Evolutionary conservation across 495 filamentous ascomycete genomes (phyloP).

Genomic region (Astrocystis sublimbata): DNA sequence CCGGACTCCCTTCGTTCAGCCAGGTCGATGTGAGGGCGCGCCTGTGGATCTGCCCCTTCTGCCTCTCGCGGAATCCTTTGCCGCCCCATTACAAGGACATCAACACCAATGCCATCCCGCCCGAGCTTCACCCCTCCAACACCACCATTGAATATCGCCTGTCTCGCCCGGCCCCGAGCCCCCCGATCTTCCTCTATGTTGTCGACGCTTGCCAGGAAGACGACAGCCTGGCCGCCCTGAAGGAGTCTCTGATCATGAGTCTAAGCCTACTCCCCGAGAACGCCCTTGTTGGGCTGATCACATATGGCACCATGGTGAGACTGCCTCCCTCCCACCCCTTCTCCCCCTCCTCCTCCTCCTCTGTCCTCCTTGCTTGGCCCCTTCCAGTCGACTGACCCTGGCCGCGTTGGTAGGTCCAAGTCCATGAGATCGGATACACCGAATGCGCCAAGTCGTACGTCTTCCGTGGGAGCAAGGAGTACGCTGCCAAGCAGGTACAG

Average conservation of each 20-base stretch:
- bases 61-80: constrained; percentile 89
- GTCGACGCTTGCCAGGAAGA: constrained; percentile 99
- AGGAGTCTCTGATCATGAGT: constrained; percentile 96
- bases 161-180: constrained; percentile 85
- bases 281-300: constrained; percentile 92
- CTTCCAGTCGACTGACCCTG: constrained; percentile 22
- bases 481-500: constrained; percentile 93
- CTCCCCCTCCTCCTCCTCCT: neutral
- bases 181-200: constrained; percentile 96
- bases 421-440: constrained; percentile 97
- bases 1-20: constrained; percentile 49
- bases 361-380: neutral
- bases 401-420: constrained; percentile 68
- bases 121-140: constrained; percentile 89
- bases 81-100: constrained; percentile 99
- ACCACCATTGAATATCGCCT: constrained; percentile 98
- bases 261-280: constrained; percentile 90
- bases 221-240: constrained; percentile 91
- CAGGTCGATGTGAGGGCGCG: constrained; percentile 93
- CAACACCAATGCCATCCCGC: constrained; percentile 88
- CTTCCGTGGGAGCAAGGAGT: constrained; percentile 97
- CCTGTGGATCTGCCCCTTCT: constrained; percentile 99
- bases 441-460: constrained; percentile 99
- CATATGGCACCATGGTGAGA: constrained; percentile 92
- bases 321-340: neutral